These are phyloP conservation scores for Apiospora arundinis DNA, from an alignment of 2,329 filamentous ascomycete genomes.

Conservation along the genomic window DNA sequence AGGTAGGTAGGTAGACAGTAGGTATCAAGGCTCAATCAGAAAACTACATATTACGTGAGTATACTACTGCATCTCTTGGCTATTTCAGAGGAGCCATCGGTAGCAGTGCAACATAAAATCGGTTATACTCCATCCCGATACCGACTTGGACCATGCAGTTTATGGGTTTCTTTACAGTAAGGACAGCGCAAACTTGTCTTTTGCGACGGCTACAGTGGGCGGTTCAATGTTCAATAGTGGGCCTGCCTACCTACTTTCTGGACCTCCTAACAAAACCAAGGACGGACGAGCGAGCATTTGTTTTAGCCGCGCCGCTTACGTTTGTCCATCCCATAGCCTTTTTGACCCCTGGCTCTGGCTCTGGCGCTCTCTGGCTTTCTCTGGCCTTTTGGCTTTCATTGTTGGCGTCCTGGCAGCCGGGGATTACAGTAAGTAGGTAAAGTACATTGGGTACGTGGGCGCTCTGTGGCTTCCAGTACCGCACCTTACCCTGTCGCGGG, in stretches of 20 bases:
- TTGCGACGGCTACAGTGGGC: constrained; percentile 1
- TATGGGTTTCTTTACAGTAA: background rate
- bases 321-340: constrained; percentile 4
- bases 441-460: background rate
- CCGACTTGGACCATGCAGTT: background rate
- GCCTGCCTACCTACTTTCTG: background rate
- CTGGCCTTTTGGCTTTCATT: constrained; percentile 3
- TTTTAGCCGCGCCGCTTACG: constrained; percentile 18
- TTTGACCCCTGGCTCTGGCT: constrained; percentile 8
- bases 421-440: background rate
- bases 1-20: background rate
- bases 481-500: background rate
- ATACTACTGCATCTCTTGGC: background rate
- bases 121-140: background rate
- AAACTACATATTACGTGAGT: too few species aligned
- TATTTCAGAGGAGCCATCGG: background rate
- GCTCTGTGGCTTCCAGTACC: background rate
- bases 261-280: background rate
- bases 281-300: constrained; percentile 10
- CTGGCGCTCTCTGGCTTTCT: background rate
- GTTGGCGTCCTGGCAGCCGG: background rate
- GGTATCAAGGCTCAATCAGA: background rate
- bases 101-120: constrained; percentile 14
- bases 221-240: constrained; percentile 7
- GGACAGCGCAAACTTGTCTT: background rate